A percentile compares a stretch with the other conserved stretches of the same genome.
phyloP scores from a whole-genome alignment of 768 basidiomycete genomes.

The Pulveroboletus sp. region DNA sequence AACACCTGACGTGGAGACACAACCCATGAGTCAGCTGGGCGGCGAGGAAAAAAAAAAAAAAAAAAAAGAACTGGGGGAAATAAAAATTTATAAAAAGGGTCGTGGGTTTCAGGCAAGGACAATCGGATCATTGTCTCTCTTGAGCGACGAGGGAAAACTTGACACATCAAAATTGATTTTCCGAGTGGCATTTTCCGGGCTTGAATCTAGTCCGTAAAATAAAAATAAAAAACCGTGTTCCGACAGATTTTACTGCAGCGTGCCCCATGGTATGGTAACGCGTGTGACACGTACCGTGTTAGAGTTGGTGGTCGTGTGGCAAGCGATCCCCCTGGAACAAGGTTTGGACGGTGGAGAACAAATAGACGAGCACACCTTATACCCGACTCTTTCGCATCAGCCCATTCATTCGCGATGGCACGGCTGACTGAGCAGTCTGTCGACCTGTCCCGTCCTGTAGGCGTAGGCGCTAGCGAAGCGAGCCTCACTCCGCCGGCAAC shows the following conservation, averaged over 20 bases:
- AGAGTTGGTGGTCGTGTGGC: constrained; percentile 1
- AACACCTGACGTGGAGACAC: constrained; percentile 1
- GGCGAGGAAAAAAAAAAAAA: not conserved
- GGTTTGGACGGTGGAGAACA: constrained; percentile 15
- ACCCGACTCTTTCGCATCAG: constrained; percentile 16
- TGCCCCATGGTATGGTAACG: not conserved
- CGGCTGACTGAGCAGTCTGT: not conserved
- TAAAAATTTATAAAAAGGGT: too few relatives aligned
- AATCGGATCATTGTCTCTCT: not conserved
- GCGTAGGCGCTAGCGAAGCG: not conserved
- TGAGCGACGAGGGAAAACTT: not conserved
- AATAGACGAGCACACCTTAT: constrained; percentile 20
- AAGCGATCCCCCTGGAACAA: constrained; percentile 10
- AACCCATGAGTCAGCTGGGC: not conserved
- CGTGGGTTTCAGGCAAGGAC: too few relatives aligned
- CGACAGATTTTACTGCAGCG: not conserved
- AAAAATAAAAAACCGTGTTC: not conserved
- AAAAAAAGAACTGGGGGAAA: not conserved
- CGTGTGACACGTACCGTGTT: constrained; percentile 11
- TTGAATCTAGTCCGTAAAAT: constrained; percentile 13
- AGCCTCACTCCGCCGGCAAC: not conserved
- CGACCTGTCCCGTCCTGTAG: not conserved
- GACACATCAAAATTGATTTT: not conserved
- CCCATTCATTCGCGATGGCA: constrained; percentile 28
- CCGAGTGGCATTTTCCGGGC: constrained; percentile 7